Conservation (phyloP, 805 yeast genomes). For the Saccharomycopsis guyanensis region DNA sequence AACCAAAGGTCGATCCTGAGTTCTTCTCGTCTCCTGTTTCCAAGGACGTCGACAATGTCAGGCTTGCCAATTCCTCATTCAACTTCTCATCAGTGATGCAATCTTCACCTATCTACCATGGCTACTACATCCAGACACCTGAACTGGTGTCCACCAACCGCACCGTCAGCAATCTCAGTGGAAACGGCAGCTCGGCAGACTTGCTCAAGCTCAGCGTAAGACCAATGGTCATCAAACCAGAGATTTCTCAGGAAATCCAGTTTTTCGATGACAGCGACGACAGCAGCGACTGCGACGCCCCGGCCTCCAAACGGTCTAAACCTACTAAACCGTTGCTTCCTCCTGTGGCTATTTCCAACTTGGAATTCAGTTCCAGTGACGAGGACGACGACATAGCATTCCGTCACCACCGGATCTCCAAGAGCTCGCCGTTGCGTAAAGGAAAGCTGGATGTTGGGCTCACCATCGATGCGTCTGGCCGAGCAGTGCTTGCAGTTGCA, state of each 20-base stretch:
- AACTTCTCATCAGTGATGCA: slow-evolving; percentile 16
- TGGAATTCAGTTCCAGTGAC: slow-evolving; percentile 12
- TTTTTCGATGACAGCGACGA: not conserved
- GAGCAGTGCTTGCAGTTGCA: slow-evolving; percentile 3
- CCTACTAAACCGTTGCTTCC: slow-evolving; percentile 14
- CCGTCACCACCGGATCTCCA: not conserved
- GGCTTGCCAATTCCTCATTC: slow-evolving; percentile 8
- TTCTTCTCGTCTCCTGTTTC: slow-evolving; percentile 6
- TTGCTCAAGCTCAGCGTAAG: not conserved
- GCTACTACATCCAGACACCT: slow-evolving; percentile 11
- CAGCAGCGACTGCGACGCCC: not conserved
- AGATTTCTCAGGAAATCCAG: not conserved
- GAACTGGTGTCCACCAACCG: not conserved
- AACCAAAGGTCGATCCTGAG: not conserved
- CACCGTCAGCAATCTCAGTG: not conserved
- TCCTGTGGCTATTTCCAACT: slow-evolving; percentile 13
- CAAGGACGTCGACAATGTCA: not conserved
- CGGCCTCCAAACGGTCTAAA: not conserved
- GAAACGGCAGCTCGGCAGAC: not conserved
- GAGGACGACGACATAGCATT: slow-evolving; percentile 11
- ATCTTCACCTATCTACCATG: slow-evolving; percentile 16
- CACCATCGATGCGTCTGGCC: slow-evolving; percentile 3
- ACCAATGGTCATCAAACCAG: slow-evolving; percentile 6
- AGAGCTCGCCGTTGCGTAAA: not conserved
- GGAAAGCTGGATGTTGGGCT: not conserved